Evolutionary conservation across 768 basidiomycete genomes (phyloP).

Genomic region (Russula sp.): DNA sequence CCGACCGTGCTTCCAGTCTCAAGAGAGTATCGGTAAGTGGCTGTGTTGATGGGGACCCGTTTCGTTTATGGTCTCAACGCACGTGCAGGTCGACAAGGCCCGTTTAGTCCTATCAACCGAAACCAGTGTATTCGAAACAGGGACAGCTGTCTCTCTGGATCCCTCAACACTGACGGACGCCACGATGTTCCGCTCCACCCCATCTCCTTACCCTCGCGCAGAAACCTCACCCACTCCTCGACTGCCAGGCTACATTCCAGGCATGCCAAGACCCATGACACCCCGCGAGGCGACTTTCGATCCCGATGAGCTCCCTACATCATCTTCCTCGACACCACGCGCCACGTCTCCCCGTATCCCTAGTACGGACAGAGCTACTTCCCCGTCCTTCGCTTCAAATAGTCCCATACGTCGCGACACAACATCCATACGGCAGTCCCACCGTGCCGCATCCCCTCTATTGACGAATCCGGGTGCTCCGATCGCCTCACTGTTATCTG

Average conservation of each 20-base stretch:
- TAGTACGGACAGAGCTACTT: slow-evolving; percentile 35
- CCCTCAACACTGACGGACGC: slow-evolving; percentile 46
- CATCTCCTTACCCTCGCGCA: slow-evolving; percentile 53
- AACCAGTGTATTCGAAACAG: slow-evolving; percentile 52
- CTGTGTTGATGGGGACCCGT: slow-evolving; percentile 1
- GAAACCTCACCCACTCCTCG: slow-evolving; percentile 51
- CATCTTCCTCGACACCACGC: slow-evolving; percentile 69
- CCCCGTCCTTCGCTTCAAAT: slow-evolving; percentile 40
- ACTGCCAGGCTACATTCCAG: slow-evolving; percentile 82
- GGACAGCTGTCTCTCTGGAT: slow-evolving; percentile 70
- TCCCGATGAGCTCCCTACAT: slow-evolving; percentile 67
- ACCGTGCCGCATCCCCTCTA: slow-evolving; percentile 49
- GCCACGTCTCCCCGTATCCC: slow-evolving; percentile 62
- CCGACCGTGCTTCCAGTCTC: slow-evolving; percentile 23
- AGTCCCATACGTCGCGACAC: slow-evolving; percentile 54
- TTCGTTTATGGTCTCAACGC: slow-evolving; percentile 4
- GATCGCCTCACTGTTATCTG: slow-evolving; percentile 44
- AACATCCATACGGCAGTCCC: slow-evolving; percentile 43
- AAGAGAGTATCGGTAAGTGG: slow-evolving; percentile 25
- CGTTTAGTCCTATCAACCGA: neutral
- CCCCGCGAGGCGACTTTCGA: slow-evolving; percentile 69
- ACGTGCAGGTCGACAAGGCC: slow-evolving; percentile 10
- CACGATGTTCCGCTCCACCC: slow-evolving; percentile 55
- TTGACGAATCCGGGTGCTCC: slow-evolving; percentile 38
- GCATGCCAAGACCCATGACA: slow-evolving; percentile 89